Conservation (phyloP, 1,284 basidiomycete genomes). For the Veloboletus limbatus region DNA sequence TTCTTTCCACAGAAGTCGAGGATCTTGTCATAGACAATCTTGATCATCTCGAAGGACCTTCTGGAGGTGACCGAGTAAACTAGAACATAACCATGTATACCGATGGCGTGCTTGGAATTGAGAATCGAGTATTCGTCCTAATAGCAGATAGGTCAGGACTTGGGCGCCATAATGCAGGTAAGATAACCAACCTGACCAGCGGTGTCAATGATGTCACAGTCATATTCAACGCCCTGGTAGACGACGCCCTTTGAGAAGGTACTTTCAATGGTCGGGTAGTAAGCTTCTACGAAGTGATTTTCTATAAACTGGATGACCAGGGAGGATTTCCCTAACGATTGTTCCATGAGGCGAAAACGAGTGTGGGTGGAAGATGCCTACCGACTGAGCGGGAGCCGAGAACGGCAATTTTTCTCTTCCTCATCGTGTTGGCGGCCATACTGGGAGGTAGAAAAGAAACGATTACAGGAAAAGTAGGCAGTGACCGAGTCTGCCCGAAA, state of each 20-base stretch:
- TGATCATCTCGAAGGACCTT: slow-evolving; percentile 95
- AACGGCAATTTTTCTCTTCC: slow-evolving; percentile 83
- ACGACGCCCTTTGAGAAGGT: slow-evolving; percentile 85
- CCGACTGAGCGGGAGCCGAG: slow-evolving; percentile 80
- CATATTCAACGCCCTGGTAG: slow-evolving; percentile 83
- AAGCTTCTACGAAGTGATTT: slow-evolving; percentile 70
- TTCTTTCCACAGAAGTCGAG: slow-evolving; percentile 89
- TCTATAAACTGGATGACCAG: slow-evolving; percentile 74
- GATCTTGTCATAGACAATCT: slow-evolving; percentile 97
- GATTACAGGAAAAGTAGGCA: slow-evolving; percentile 7
- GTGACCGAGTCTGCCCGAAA: slow-evolving; percentile 17
- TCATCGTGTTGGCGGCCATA: slow-evolving; percentile 60
- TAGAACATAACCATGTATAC: slow-evolving; percentile 83
- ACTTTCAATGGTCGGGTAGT: slow-evolving; percentile 95
- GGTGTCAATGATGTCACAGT: slow-evolving; percentile 98
- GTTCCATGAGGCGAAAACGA: slow-evolving; percentile 15
- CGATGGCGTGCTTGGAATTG: slow-evolving; percentile 78
- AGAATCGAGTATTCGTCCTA: slow-evolving; percentile 84
- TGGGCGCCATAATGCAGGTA: not conserved
- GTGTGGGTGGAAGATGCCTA: slow-evolving; percentile 35
- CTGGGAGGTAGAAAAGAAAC: slow-evolving; percentile 9
- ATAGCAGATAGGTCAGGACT: not conserved
- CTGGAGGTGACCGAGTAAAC: slow-evolving; percentile 95
- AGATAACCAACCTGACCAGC: slow-evolving; percentile 74
- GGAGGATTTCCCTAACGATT: slow-evolving; percentile 69